These are phyloP conservation scores for Narthecium ossifragum DNA, from an alignment of 106 monocot species.

Conservation along the genomic window DNA sequence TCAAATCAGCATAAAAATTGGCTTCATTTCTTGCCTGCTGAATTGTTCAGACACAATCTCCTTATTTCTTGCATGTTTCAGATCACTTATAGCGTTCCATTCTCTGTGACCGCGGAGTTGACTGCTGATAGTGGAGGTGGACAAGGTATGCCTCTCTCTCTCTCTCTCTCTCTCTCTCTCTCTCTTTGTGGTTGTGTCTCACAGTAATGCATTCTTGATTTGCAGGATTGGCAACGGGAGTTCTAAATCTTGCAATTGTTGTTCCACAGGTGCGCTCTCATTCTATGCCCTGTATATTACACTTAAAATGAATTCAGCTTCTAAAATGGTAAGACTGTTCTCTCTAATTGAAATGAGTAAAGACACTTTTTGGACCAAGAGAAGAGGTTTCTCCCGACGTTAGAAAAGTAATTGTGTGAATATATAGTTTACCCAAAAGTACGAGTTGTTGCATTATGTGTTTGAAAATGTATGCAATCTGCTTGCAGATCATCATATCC, in stretches of 20 bases:
- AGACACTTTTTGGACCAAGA: no score
- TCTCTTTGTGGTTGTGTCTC: neutral
- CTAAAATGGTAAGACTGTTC: no score
- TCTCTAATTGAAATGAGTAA: no score
- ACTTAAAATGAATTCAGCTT: no score
- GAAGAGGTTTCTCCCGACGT: no score
- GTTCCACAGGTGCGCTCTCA: slow-evolving; percentile 80
- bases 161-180: slow-evolving; percentile 5
- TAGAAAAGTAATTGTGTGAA: no score
- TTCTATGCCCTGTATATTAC: no score
- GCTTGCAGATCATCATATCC: slow-evolving; percentile 76
- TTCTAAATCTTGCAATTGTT: slow-evolving; percentile 90
- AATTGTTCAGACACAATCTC: neutral
- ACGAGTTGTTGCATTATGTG: no score
- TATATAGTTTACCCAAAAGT: no score
- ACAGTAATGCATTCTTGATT: neutral
- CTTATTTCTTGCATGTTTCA: slow-evolving; percentile 22
- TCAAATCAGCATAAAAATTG: neutral
- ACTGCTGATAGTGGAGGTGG: slow-evolving; percentile 93
- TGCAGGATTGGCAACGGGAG: slow-evolving; percentile 95
- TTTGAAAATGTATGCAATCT: slow-evolving; percentile 1
- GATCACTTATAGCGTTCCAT: slow-evolving; percentile 98
- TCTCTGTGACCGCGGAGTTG: slow-evolving; percentile 94
- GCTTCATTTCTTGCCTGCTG: slow-evolving; percentile 3
- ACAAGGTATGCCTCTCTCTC: slow-evolving; percentile 53